phyloP scores from a whole-genome alignment of 257 asterid species.

The Nicotiana obtusifolia region DNA sequence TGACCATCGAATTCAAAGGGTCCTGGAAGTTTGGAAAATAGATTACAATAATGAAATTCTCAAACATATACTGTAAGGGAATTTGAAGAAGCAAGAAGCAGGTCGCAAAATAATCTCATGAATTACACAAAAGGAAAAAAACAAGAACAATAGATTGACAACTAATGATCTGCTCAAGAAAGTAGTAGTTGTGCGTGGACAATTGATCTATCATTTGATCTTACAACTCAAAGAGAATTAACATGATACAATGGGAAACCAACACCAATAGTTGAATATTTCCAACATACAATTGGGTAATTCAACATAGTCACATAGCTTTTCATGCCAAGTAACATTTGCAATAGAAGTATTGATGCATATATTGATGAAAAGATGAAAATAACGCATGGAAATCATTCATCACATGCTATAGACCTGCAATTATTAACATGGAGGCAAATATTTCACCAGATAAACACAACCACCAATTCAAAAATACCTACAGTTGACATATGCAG shows the following conservation, averaged over 20 bases:
- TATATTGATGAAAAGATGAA: background rate
- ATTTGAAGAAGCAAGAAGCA: background rate
- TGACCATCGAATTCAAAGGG: slow-evolving; percentile 44
- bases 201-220: background rate
- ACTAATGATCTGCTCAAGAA: background rate
- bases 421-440: background rate
- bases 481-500: background rate
- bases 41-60: background rate
- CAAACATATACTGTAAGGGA: background rate
- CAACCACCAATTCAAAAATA: background rate
- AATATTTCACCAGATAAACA: background rate
- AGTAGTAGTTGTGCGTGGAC: background rate
- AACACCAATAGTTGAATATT: background rate
- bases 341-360: background rate
- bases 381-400: background rate
- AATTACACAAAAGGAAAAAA: background rate
- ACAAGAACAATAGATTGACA: background rate
- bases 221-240: background rate
- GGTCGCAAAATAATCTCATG: background rate
- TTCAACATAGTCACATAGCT: background rate
- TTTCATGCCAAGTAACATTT: background rate
- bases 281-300: background rate
- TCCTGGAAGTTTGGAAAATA: slow-evolving; percentile 35
- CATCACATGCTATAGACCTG: background rate
- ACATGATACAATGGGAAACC: background rate